phyloP scores from a whole-genome alignment of 768 basidiomycete genomes.

The Cystofilobasidium bisporidii region DNA sequence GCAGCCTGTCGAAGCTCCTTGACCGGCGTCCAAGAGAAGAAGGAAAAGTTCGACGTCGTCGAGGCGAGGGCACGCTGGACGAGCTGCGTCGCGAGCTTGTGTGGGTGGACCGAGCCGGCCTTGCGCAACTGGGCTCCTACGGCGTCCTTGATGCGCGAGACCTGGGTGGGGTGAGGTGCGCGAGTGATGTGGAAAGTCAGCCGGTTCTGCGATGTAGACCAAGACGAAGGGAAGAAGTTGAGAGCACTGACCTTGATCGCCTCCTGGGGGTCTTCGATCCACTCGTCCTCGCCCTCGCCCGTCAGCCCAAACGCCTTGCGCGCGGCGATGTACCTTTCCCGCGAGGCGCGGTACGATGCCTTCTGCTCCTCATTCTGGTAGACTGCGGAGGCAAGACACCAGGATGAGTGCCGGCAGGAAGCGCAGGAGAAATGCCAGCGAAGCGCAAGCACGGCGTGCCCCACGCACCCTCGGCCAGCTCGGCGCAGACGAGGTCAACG shows the following conservation, averaged over 20 bases:
- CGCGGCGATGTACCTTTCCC: conserved; percentile 5
- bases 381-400: conserved; percentile 3
- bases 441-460: background rate
- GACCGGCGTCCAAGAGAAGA: conserved; percentile 22
- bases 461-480: conserved; percentile 15
- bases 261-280: conserved; percentile 19
- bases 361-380: conserved; percentile 1
- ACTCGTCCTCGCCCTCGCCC: conserved; percentile 6
- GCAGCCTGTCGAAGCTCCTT: background rate
- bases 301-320: conserved; percentile 5
- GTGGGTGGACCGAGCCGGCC: conserved; percentile 28
- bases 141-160: conserved; percentile 19
- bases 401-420: too few relatives aligned
- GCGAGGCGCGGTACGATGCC: conserved; percentile 1
- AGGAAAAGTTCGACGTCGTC: conserved; percentile 8
- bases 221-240: background rate
- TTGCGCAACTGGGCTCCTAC: conserved; percentile 7
- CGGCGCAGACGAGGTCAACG: conserved; percentile 17
- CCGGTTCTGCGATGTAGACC: too few relatives aligned
- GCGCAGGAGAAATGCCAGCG: too few relatives aligned
- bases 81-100: conserved; percentile 26
- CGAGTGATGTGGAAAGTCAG: too few relatives aligned
- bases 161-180: background rate
- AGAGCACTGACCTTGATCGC: conserved; percentile 13
- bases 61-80: conserved; percentile 5